phyloP scores from a whole-genome alignment of 306 rosid species.

The Castanea sativa region DNA sequence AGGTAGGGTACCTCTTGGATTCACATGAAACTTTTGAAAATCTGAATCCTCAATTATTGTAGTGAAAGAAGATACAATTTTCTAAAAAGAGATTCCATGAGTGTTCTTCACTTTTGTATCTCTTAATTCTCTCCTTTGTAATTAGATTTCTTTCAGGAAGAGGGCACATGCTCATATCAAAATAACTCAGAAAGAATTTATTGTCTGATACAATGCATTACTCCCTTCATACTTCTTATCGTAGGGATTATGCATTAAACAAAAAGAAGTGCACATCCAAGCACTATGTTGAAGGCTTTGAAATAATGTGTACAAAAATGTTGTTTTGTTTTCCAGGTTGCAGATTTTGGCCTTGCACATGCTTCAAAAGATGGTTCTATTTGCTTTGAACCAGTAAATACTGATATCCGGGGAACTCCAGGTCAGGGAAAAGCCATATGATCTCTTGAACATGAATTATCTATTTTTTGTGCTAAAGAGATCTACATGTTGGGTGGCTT shows the following conservation, averaged over 20 bases:
- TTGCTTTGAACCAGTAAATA: slow-evolving; percentile 80
- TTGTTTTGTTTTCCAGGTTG: slow-evolving; percentile 55
- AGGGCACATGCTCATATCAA: not conserved
- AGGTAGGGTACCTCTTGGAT: slow-evolving; percentile 48
- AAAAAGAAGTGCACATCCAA: not conserved
- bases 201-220: not conserved
- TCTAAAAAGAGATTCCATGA: not conserved
- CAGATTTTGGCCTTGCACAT: slow-evolving; percentile 97
- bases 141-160: not conserved
- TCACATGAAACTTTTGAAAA: slow-evolving; percentile 20
- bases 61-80: not conserved
- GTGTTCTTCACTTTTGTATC: not conserved
- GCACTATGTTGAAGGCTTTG: not conserved
- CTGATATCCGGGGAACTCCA: slow-evolving; percentile 89
- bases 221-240: not conserved
- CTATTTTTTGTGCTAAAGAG: slow-evolving; percentile 5
- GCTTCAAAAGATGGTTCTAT: slow-evolving; percentile 87
- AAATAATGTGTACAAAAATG: not conserved
- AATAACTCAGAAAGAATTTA: not conserved
- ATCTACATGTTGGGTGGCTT: slow-evolving; percentile 27
- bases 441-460: not conserved
- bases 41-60: not conserved
- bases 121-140: not conserved
- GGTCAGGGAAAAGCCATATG: slow-evolving; percentile 40
- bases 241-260: not conserved